A percentile compares a stretch with the other conserved stretches of the same genome.
These are phyloP conservation scores for Mucor circinelloides DNA, from an alignment of 371 early-diverging fungal genomes.

Conservation along the genomic window DNA sequence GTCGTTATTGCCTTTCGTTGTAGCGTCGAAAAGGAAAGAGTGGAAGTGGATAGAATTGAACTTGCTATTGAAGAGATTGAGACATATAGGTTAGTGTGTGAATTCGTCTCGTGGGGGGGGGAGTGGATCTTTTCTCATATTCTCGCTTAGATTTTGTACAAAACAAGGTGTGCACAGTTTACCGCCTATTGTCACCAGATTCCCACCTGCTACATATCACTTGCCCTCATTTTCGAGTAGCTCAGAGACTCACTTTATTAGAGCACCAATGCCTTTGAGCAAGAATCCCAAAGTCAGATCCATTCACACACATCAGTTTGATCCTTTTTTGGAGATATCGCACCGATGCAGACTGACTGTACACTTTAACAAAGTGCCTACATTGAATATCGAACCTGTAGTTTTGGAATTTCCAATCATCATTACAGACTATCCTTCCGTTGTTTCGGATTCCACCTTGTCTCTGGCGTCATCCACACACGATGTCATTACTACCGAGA, in stretches of 20 bases:
- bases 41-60: conserved; percentile 41
- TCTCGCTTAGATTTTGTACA: conserved; percentile 32
- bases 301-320: conserved; percentile 41
- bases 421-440: conserved; percentile 43
- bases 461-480: conserved; percentile 5
- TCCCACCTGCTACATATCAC: conserved; percentile 40
- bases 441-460: conserved; percentile 8
- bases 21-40: conserved; percentile 49
- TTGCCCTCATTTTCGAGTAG: conserved; percentile 36
- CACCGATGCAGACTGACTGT: conserved; percentile 36
- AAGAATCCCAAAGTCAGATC: conserved; percentile 23
- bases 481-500: conserved; percentile 3
- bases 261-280: conserved; percentile 33
- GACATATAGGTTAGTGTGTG: conserved; percentile 35
- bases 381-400: conserved; percentile 24
- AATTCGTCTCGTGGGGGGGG: background rate
- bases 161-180: conserved; percentile 42
- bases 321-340: conserved; percentile 46
- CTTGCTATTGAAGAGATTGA: conserved; percentile 43
- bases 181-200: conserved; percentile 36
- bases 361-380: conserved; percentile 30
- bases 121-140: background rate
- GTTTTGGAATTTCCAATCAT: conserved; percentile 45
- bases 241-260: conserved; percentile 48
- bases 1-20: conserved; percentile 42